Conservation (phyloP, 768 basidiomycete species). For the Thelephora aurantiotincta region DNA sequence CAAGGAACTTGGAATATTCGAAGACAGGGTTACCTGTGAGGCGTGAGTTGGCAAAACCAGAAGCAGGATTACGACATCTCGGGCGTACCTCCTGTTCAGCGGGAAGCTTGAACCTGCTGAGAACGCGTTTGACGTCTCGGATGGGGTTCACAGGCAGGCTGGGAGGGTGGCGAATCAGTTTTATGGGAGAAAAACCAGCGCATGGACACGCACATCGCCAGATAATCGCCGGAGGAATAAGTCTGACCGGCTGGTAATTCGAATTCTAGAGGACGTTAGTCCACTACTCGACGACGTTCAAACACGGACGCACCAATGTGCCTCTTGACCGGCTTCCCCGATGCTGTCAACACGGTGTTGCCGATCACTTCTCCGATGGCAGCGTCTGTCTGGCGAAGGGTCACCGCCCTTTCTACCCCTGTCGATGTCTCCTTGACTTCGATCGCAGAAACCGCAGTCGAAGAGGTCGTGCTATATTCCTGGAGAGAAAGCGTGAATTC, state of each 20-base stretch:
- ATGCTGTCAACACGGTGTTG: constrained; percentile 24
- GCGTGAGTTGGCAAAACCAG: not conserved
- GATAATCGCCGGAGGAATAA: constrained; percentile 32
- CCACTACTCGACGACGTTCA: not conserved
- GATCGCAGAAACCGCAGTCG: constrained; percentile 9
- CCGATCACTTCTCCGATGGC: constrained; percentile 25
- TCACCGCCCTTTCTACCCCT: constrained; percentile 19
- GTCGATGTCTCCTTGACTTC: constrained; percentile 18
- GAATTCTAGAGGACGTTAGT: constrained; percentile 17
- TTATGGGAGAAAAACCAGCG: not conserved
- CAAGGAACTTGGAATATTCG: constrained; percentile 24
- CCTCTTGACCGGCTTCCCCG: constrained; percentile 24
- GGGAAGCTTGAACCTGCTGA: constrained; percentile 22
- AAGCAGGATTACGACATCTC: not conserved
- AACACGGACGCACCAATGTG: constrained; percentile 21
- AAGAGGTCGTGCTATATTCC: constrained; percentile 19
- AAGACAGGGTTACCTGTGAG: constrained; percentile 22
- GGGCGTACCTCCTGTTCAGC: constrained; percentile 23
- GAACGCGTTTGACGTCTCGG: constrained; percentile 23
- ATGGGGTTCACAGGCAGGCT: constrained; percentile 28
- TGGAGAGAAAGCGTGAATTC: constrained; percentile 5
- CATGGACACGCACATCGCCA: constrained; percentile 23
- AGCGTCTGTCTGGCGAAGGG: constrained; percentile 24
- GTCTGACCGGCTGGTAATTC: constrained; percentile 23
- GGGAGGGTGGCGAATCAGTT: not conserved